phyloP scores from a whole-genome alignment of 768 basidiomycete genomes.

The Tephrocybe rancida region DNA sequence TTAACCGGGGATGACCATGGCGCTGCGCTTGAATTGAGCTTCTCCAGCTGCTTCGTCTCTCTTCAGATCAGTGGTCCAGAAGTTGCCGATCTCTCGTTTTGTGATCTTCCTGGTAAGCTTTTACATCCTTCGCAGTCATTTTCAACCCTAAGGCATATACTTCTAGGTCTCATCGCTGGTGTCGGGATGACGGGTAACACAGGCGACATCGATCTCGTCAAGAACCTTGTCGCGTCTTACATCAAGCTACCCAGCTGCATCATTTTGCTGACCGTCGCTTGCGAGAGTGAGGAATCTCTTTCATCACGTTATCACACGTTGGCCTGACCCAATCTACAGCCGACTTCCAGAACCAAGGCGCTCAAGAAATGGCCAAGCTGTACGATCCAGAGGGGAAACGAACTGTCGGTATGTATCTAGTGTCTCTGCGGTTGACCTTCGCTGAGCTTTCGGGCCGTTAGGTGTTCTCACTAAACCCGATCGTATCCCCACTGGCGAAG shows the following conservation, averaged over 20 bases:
- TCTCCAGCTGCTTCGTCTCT: slow-evolving; percentile 60
- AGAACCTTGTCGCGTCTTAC: slow-evolving; percentile 57
- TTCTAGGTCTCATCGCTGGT: slow-evolving; percentile 58
- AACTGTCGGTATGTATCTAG: slow-evolving; percentile 58
- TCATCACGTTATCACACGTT: neutral
- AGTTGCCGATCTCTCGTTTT: slow-evolving; percentile 66
- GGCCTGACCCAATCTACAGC: slow-evolving; percentile 39
- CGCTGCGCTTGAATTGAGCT: slow-evolving; percentile 30
- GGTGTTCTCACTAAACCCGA: slow-evolving; percentile 80
- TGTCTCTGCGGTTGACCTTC: neutral
- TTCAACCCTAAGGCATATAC: neutral
- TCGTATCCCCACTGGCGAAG: slow-evolving; percentile 59
- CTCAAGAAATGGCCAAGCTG: slow-evolving; percentile 62
- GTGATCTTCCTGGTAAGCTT: slow-evolving; percentile 57
- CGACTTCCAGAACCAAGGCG: slow-evolving; percentile 81
- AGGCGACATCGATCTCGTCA: slow-evolving; percentile 63
- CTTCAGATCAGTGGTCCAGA: slow-evolving; percentile 60
- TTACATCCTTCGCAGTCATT: neutral
- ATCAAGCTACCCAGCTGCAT: slow-evolving; percentile 66
- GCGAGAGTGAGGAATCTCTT: slow-evolving; percentile 53
- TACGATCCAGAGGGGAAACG: slow-evolving; percentile 64
- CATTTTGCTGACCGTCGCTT: slow-evolving; percentile 60
- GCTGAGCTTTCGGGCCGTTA: slow-evolving; percentile 20
- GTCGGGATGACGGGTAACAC: slow-evolving; percentile 49
- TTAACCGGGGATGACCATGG: slow-evolving; percentile 38